Evolutionary conservation across 441 rosid genomes (phyloP).

Genomic region (Arabidopsis lyrata): DNA sequence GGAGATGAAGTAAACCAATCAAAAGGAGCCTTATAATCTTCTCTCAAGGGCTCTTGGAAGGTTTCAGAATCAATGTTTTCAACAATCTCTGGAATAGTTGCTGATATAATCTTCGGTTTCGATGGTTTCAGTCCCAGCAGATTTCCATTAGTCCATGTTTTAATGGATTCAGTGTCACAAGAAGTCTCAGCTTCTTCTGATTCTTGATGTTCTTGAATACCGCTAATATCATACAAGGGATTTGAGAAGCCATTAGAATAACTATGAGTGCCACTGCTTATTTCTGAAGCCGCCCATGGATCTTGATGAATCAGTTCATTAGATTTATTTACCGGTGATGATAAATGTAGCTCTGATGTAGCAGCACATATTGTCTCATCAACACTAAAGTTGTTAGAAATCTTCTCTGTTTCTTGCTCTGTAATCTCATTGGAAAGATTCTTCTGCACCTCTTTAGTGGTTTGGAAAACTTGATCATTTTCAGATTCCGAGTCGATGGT

Average conservation of each 20-base stretch:
- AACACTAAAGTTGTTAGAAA: background rate
- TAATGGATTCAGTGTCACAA: slow-evolving; percentile 48
- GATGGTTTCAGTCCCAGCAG: slow-evolving; percentile 84
- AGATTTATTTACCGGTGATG: slow-evolving; percentile 35
- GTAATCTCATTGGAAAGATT: slow-evolving; percentile 35
- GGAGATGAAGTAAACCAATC: slow-evolving; percentile 80
- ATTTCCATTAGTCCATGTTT: slow-evolving; percentile 87
- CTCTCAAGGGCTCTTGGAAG: slow-evolving; percentile 42
- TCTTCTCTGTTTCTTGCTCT: slow-evolving; percentile 31
- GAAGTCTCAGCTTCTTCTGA: slow-evolving; percentile 50
- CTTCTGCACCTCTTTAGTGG: slow-evolving; percentile 56
- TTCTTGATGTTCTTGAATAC: slow-evolving; percentile 50
- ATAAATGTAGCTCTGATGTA: slow-evolving; percentile 41
- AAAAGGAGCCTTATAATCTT: slow-evolving; percentile 46
- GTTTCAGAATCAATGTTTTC: slow-evolving; percentile 39
- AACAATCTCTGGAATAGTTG: slow-evolving; percentile 42
- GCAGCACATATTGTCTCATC: slow-evolving; percentile 34
- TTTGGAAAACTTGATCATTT: slow-evolving; percentile 58
- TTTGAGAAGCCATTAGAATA: slow-evolving; percentile 49
- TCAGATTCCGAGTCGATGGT: slow-evolving; percentile 92
- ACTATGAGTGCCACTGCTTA: slow-evolving; percentile 54
- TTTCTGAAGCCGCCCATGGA: slow-evolving; percentile 47
- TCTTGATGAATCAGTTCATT: slow-evolving; percentile 46
- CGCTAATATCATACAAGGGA: slow-evolving; percentile 42
- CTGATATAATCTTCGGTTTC: slow-evolving; percentile 63